These are phyloP conservation scores for Blepharisma stoltei DNA, from an alignment of 73 alveolate genomes.

Conservation along the genomic window DNA sequence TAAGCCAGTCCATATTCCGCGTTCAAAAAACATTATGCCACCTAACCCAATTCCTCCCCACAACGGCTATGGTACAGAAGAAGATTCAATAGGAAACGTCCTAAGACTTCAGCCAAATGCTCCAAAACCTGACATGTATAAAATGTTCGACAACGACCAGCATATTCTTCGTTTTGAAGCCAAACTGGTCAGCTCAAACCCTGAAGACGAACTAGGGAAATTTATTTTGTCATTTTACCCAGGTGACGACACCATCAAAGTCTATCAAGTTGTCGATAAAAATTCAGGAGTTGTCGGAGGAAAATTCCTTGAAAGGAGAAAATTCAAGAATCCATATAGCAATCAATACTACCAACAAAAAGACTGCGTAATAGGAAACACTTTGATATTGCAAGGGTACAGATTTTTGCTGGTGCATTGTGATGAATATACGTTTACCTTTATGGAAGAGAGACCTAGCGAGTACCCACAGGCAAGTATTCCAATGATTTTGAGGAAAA, in stretches of 20 bases:
- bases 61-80: conserved; percentile 94
- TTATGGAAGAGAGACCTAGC: conserved; percentile 75
- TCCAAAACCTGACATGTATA: conserved; percentile 79
- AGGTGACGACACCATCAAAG: conserved; percentile 92
- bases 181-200: conserved; percentile 79
- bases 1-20: conserved; percentile 69
- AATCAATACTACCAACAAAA: conserved; percentile 66
- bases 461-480: conserved; percentile 71
- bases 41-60: conserved; percentile 88
- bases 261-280: conserved; percentile 85
- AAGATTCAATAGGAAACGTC: conserved; percentile 90
- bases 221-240: conserved; percentile 88
- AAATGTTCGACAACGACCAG: conserved; percentile 88
- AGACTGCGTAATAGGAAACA: conserved; percentile 83
- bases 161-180: conserved; percentile 89
- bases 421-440: conserved; percentile 89
- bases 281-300: conserved; percentile 84
- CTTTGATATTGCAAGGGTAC: conserved; percentile 68
- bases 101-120: conserved; percentile 78
- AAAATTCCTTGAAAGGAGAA: conserved; percentile 73
- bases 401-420: conserved; percentile 76
- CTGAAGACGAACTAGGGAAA: conserved; percentile 89
- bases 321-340: conserved; percentile 75
- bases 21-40: conserved; percentile 67
- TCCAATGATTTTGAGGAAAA: conserved; percentile 58